Conservation (phyloP, 164 flowering plant genomes). For the Aristolochia californica region DNA sequence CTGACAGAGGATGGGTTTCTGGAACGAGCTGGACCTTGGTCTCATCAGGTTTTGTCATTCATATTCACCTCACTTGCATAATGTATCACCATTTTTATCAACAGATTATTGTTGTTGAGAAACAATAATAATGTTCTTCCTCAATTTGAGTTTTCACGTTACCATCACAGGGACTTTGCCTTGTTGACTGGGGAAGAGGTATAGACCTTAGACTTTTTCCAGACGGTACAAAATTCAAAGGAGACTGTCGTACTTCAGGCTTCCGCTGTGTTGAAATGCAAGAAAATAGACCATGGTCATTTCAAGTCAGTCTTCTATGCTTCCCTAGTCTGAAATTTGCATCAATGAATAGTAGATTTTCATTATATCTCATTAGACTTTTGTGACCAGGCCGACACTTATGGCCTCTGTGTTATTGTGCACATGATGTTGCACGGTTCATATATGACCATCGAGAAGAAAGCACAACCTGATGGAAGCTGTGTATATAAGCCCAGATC, state of each 20-base stretch:
- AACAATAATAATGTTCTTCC: neutral
- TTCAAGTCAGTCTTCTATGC: constrained; percentile 43
- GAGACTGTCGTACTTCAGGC: constrained; percentile 85
- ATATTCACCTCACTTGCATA: neutral
- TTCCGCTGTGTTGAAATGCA: constrained; percentile 87
- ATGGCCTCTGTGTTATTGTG: constrained; percentile 78
- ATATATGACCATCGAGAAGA: constrained; percentile 69
- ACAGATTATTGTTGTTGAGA: neutral
- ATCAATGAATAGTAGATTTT: neutral
- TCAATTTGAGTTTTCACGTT: neutral
- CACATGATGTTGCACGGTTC: constrained; percentile 81
- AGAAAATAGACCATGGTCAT: constrained; percentile 74
- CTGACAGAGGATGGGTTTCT: constrained; percentile 45
- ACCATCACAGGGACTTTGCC: constrained; percentile 99
- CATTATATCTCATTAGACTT: neutral
- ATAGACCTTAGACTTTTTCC: constrained; percentile 75
- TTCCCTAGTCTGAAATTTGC: neutral
- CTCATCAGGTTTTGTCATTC: constrained; percentile 51
- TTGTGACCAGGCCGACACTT: constrained; percentile 61
- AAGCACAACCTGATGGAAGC: constrained; percentile 43
- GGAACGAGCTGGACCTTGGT: constrained; percentile 62
- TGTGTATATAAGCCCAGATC: constrained; percentile 46
- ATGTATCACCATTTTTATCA: neutral
- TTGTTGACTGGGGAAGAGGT: constrained; percentile 97
- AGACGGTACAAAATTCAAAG: constrained; percentile 43